A percentile compares a stretch with the other conserved stretches of the same genome.
Evolutionary conservation across 768 basidiomycete species (phyloP).

Genomic region (Suillus clintonianus): DNA sequence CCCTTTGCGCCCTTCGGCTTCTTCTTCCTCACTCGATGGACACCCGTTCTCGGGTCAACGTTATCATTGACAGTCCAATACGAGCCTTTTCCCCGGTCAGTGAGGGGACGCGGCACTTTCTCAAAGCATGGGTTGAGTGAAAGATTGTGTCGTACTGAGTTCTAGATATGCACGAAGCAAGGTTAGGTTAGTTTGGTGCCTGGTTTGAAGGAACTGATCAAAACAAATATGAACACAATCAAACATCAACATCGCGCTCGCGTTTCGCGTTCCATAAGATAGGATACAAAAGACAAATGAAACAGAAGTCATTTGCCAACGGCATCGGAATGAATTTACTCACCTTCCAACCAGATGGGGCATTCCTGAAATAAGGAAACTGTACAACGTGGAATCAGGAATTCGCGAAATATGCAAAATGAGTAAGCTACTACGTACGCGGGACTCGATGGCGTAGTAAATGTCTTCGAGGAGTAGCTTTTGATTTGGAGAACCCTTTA

Average conservation of each 20-base stretch:
- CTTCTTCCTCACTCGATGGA: conserved; percentile 88
- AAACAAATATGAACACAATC: conserved; percentile 62
- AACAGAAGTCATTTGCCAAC: conserved; percentile 3
- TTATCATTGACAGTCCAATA: conserved; percentile 94
- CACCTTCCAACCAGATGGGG: conserved; percentile 92
- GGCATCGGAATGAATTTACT: conserved; percentile 28
- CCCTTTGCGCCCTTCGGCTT: conserved; percentile 62
- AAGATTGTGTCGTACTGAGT: conserved; percentile 88
- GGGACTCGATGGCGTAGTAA: conserved; percentile 88
- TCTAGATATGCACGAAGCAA: conserved; percentile 45
- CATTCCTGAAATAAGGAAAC: conserved; percentile 89
- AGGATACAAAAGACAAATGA: neutral
- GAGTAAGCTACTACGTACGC: conserved; percentile 50
- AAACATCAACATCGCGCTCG: conserved; percentile 68
- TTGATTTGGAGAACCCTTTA: conserved; percentile 88
- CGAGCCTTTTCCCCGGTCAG: conserved; percentile 87
- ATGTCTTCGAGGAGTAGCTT: conserved; percentile 87
- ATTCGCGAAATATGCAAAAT: neutral
- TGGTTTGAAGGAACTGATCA: conserved; percentile 34
- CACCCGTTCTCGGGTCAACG: conserved; percentile 86
- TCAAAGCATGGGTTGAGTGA: conserved; percentile 91
- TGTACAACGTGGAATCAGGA: conserved; percentile 31
- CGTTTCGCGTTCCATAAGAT: conserved; percentile 28
- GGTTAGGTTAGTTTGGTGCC: conserved; percentile 24
- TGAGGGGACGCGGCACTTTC: conserved; percentile 88